These are phyloP conservation scores for Backusella westeae DNA, from an alignment of 192 early-diverging fungal genomes.

Conservation along the genomic window DNA sequence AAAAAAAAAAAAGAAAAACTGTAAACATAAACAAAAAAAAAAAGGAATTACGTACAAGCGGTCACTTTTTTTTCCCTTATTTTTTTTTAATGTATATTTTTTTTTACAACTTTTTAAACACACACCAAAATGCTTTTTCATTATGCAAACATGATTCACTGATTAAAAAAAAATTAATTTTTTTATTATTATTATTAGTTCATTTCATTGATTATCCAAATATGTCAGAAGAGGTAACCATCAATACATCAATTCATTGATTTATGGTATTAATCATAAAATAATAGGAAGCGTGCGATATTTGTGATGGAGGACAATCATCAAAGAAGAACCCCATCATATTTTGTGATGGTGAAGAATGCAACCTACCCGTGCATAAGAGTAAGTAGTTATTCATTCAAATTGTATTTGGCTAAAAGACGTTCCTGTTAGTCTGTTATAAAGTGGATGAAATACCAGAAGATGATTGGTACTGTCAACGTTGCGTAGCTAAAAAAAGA, in stretches of 20 bases:
- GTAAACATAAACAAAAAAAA: background rate
- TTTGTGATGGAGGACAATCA: conserved; percentile 46
- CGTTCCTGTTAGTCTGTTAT: conserved; percentile 31
- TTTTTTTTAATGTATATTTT: background rate
- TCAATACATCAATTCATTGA: background rate
- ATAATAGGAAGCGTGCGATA: conserved; percentile 32
- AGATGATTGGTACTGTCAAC: conserved; percentile 50
- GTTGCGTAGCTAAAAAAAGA: conserved; percentile 40
- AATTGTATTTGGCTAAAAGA: background rate
- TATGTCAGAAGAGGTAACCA: background rate
- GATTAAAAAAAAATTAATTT: background rate
- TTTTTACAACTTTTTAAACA: background rate
- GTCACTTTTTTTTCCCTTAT: background rate
- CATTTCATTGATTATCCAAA: background rate
- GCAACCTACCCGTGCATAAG: conserved; percentile 43
- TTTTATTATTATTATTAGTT: background rate
- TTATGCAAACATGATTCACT: background rate
- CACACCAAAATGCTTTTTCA: background rate
- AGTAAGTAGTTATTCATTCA: background rate
- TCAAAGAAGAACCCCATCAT: conserved; percentile 44
- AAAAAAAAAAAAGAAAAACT: background rate
- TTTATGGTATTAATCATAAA: background rate
- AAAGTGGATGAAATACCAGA: conserved; percentile 40
- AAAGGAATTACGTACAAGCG: background rate
- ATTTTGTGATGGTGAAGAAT: conserved; percentile 50